These are phyloP conservation scores for Histomonas meleagridis DNA, from an alignment of 208 protist genomes.

Conservation along the genomic window DNA sequence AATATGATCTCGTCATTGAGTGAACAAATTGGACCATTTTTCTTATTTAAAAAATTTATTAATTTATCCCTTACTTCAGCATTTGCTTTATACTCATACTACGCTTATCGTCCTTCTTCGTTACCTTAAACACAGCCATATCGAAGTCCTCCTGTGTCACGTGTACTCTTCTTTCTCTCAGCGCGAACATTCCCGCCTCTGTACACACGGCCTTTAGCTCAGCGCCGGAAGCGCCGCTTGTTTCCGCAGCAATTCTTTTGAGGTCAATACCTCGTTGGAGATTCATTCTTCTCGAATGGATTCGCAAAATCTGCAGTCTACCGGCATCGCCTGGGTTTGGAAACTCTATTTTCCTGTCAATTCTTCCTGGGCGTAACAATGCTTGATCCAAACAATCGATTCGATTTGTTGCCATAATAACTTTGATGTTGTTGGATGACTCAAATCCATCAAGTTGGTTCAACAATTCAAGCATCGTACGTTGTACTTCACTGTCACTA, in stretches of 20 bases:
- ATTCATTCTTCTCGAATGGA: conserved; percentile 99
- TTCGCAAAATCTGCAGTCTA: conserved; percentile 92
- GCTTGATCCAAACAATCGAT: conserved; percentile 98
- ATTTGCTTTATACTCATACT: conserved; percentile 35
- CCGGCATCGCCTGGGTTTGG: conserved; percentile 56
- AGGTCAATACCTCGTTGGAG: conserved; percentile 93
- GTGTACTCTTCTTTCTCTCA: conserved; percentile 93
- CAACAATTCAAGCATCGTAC: conserved; percentile 99
- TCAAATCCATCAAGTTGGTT: conserved; percentile 99
- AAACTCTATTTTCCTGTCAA: conserved; percentile 70
- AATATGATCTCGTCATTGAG: too few species aligned
- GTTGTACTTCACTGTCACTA: conserved; percentile 88
- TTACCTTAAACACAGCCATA: conserved; percentile 93
- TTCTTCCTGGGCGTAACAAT: conserved; percentile 92
- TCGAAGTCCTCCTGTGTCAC: conserved; percentile 99
- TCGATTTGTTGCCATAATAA: conserved; percentile 92
- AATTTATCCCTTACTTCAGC: conserved; percentile 32
- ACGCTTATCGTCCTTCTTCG: neutral
- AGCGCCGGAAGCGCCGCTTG: conserved; percentile 87
- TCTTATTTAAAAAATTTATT: too few species aligned
- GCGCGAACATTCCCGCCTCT: conserved; percentile 92
- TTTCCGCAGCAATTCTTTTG: conserved; percentile 72
- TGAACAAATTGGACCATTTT: too few species aligned
- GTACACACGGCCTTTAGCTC: conserved; percentile 80
- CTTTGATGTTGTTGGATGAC: conserved; percentile 94